Evolutionary conservation across 192 early-diverging fungal species (phyloP), one percentile per base, ranked within the genome.

Genomic region (Ramicandelaber brevisporus): DNA sequence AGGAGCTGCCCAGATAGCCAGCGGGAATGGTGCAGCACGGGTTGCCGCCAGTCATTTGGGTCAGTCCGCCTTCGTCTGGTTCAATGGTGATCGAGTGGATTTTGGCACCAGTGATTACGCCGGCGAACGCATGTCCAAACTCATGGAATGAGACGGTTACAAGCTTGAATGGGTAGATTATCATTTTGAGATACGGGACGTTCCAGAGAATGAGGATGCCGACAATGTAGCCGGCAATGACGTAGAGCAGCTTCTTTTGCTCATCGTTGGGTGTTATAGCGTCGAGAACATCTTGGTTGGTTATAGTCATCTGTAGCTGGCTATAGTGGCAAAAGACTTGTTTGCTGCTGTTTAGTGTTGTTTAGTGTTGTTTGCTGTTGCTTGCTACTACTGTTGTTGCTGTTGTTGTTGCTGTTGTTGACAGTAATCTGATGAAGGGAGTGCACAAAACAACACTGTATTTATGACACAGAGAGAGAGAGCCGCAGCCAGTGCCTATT

Each of bases 81-180:
- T 96, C 75, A 26, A 96, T 65, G 12, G 73, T 70, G 27, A 97
- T 84, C 12, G 73, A 73, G 30, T 75, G 61, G 8, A 97, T 77
- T 32, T 70, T 68, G 9, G 73, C 92, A 12, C 87, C 80, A n/a
- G 87, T 93, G 34, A 68, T 64, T 20, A 63, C 55, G 0, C 79
- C 83, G 12, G 82, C 83, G 16, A 60, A 57, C 1, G 87, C 92
- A 45, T 97, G 87, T 16, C 80, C 71, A 44, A 90, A 90, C 48
- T 97, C 92, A 42, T 97, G 92, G 23, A 97, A 46, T 11, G 74
- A 79, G 23, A 96, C 87, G 0, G 81, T 83, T 6, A 86, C 57
- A 17, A 88, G 55, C 73, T 88, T 90, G 67, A 96, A 96, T 1
- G 90, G 90, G 44, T 74, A 75, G n/a, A 96, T 51, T 5, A 96